Evolutionary conservation across 768 basidiomycete species (phyloP).

Genomic region (Amanita pseudoporphyria): DNA sequence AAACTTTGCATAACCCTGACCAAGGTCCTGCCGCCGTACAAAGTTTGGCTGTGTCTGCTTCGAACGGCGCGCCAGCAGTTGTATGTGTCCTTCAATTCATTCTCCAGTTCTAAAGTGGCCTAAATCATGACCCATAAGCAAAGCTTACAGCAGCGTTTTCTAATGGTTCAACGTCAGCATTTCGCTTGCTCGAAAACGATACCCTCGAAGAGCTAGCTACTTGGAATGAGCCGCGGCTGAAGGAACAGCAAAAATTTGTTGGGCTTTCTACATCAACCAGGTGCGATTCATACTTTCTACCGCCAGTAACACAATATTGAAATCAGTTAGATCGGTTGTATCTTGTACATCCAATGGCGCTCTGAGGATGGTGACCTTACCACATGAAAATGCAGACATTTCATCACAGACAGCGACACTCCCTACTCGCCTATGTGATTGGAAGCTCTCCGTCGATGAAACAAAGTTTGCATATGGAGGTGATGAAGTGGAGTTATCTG

Average conservation of each 20-base stretch:
- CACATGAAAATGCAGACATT: conserved; percentile 15
- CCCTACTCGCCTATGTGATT: conserved; percentile 61
- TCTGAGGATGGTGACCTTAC: conserved; percentile 37
- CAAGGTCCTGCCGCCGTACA: conserved; percentile 20
- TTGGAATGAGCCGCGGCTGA: conserved; percentile 62
- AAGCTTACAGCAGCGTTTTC: conserved; percentile 62
- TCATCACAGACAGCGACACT: conserved; percentile 31
- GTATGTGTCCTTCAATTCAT: conserved; percentile 23
- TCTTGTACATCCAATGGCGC: conserved; percentile 76
- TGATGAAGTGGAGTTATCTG: conserved; percentile 75
- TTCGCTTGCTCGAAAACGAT: conserved; percentile 32
- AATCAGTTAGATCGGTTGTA: conserved; percentile 34
- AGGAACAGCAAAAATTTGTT: conserved; percentile 43
- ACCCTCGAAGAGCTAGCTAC: conserved; percentile 27
- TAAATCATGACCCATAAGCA: conserved; percentile 24
- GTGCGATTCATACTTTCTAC: conserved; percentile 27
- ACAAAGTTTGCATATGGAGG: conserved; percentile 72
- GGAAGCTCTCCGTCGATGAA: conserved; percentile 45
- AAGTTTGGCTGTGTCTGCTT: conserved; percentile 20
- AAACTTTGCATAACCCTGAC: neutral
- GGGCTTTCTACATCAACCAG: conserved; percentile 43
- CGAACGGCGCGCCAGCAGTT: conserved; percentile 21
- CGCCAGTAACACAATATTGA: neutral
- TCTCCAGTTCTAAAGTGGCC: conserved; percentile 5
- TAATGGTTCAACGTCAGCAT: conserved; percentile 43